Conservation (phyloP, 176 grass and related monocot genomes). For the Raddia distichophylla region DNA sequence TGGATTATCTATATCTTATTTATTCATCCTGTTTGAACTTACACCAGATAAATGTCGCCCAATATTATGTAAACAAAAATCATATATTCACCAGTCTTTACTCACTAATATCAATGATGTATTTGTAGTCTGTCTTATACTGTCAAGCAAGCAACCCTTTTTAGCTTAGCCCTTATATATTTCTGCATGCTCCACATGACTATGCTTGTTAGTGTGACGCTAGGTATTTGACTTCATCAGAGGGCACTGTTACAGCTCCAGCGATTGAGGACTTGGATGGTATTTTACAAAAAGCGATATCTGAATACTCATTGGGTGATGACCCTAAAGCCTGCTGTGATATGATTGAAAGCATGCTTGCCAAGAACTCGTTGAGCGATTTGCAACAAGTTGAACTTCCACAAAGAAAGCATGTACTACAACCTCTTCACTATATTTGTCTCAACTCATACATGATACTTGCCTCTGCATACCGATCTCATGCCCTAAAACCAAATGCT, state of each 20-base stretch:
- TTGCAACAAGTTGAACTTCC: constrained; percentile 40
- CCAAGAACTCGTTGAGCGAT: constrained; percentile 36
- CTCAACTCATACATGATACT: constrained; percentile 64
- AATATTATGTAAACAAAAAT: constrained; percentile 13
- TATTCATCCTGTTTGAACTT: constrained; percentile 6
- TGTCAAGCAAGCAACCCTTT: neutral
- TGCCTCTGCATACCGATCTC: constrained; percentile 73
- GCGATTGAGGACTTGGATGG: constrained; percentile 51
- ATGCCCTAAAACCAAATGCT: constrained; percentile 39
- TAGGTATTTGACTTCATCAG: constrained; percentile 53
- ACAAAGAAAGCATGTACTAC: constrained; percentile 52
- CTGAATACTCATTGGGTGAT: constrained; percentile 56
- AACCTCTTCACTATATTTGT: constrained; percentile 73
- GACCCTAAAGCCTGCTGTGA: constrained; percentile 74
- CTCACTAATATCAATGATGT: neutral
- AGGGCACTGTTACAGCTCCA: constrained; percentile 23
- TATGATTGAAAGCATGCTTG: constrained; percentile 80
- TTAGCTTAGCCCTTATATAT: neutral
- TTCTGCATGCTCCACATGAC: constrained; percentile 23
- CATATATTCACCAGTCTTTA: constrained; percentile 16
- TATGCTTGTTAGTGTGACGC: constrained; percentile 50
- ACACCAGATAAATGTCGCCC: neutral
- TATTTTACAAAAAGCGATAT: constrained; percentile 68
- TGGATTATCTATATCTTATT: neutral
- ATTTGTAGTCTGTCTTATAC: constrained; percentile 5